Percentiles rank a stretch among this genome's conserved stretches.
These are phyloP conservation scores for Leccinum ochraceum DNA, from an alignment of 768 basidiomycete species.

Conservation along the genomic window DNA sequence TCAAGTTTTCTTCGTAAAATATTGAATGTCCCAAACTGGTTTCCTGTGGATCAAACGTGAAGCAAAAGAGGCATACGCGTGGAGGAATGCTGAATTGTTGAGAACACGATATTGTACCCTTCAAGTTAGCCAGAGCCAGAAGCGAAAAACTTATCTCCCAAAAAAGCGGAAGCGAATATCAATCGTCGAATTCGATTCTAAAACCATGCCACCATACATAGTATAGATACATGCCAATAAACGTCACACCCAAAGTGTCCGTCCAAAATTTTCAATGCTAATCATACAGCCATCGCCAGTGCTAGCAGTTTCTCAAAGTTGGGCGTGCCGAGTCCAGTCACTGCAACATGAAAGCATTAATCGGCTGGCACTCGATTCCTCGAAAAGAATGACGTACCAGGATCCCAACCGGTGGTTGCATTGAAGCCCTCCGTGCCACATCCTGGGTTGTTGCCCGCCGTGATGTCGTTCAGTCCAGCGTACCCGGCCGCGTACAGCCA, in stretches of 20 bases:
- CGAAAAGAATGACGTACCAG: slow-evolving; percentile 40
- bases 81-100: too few species aligned
- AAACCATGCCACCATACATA: neutral
- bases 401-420: slow-evolving; percentile 58
- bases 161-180: neutral
- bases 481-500: slow-evolving; percentile 46
- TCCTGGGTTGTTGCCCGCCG: slow-evolving; percentile 53
- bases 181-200: neutral
- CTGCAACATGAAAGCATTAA: slow-evolving; percentile 24
- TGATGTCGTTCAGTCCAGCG: slow-evolving; percentile 55
- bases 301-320: slow-evolving; percentile 49
- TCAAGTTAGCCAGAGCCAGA: too few species aligned
- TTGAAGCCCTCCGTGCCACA: slow-evolving; percentile 71
- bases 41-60: too few species aligned
- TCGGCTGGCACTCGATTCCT: neutral
- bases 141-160: neutral
- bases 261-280: neutral
- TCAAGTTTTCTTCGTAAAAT: too few species aligned
- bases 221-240: neutral
- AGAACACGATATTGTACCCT: too few species aligned
- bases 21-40: too few species aligned
- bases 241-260: neutral
- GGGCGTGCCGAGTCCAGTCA: slow-evolving; percentile 58
- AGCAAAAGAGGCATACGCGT: too few species aligned
- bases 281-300: slow-evolving; percentile 32